Conservation (phyloP, 2,329 filamentous ascomycete genomes). For the Colletotrichum karsti region DNA sequence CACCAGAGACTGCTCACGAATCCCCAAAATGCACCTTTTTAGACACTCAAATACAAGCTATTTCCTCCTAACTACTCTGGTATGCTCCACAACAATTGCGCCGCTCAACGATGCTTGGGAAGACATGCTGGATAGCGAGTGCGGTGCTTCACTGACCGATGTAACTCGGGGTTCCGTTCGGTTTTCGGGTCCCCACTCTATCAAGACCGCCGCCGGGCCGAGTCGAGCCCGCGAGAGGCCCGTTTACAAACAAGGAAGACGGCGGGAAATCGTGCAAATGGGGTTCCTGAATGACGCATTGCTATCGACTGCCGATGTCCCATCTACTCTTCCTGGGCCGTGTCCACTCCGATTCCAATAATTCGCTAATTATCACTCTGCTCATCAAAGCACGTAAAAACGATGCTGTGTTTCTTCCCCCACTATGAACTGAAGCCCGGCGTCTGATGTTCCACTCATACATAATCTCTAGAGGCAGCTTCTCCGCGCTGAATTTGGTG, state of each 20-base stretch:
- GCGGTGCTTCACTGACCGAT: neutral
- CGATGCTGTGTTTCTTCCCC: too few relatives aligned
- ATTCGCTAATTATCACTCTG: neutral
- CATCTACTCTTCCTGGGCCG: neutral
- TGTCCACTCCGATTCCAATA: neutral
- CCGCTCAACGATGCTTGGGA: neutral
- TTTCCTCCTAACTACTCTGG: too few relatives aligned
- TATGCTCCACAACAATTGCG: fast-evolving
- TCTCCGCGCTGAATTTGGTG: too few relatives aligned
- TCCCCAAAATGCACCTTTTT: too few relatives aligned
- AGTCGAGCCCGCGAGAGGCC: neutral
- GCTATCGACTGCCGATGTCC: neutral
- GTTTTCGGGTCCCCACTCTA: neutral
- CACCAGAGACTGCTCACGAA: fast-evolving
- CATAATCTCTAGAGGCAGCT: too few relatives aligned
- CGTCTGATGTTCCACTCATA: too few relatives aligned
- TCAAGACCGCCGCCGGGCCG: neutral
- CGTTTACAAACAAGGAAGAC: neutral
- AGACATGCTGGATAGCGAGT: neutral
- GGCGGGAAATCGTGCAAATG: neutral
- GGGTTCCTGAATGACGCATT: too few relatives aligned
- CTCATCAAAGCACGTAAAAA: too few relatives aligned
- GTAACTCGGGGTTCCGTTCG: neutral
- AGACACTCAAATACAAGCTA: too few relatives aligned
- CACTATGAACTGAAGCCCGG: too few relatives aligned